Base-by-base conservation (phyloP, 2,329 filamentous ascomycete species). In the Ophiosphaerella narmari region DNA sequence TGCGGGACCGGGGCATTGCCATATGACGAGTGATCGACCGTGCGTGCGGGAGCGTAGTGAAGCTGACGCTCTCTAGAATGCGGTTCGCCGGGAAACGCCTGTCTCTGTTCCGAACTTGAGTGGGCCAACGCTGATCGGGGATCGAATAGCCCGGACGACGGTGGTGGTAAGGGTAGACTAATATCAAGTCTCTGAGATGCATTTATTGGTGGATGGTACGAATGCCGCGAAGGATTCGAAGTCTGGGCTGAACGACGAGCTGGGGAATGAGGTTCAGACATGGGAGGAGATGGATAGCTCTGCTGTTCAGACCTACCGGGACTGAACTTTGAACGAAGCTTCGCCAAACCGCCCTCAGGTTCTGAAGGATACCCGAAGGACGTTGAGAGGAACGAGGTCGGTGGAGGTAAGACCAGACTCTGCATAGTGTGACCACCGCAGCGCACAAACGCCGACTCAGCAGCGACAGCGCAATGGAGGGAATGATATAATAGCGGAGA, bases 211-310 rank as follows among this genome's bases (percentile, higher is more conserved):
- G 62, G 55, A 24, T 59, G 58, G 43, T 70, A 70, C 36, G 57
- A 68, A 44, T 58, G 64, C 49, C 59, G 61, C 49, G 67, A 63
- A 29, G 64, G 52, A 62, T 72, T 66, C 56, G 66, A 60, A 56
- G 66, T 58, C 46, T 68, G 70, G 59, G 68, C 67, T 65, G 62
- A 58, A 54, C 69, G 71, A 57, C 66, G 66, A 51, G 65, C 59
- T 57, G 77, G 75, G 53, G 77, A 78, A 49, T 75, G 75, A 61
- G 77, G 73, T 70, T 75, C 76, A 72, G 78, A 80, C 78, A 80
- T 80, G 68, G 77, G 77, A 68, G 77, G 77, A 62, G 77, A 79
- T 52, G 76, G 77, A 66, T 79, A 79, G 60, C 65, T 64, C 55
- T 67, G 60, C 46, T 65, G 66, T 58, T 68, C 67, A 68, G 68